phyloP scores from a whole-genome alignment of 768 basidiomycete species.

The Melanogaster broomeanus region DNA sequence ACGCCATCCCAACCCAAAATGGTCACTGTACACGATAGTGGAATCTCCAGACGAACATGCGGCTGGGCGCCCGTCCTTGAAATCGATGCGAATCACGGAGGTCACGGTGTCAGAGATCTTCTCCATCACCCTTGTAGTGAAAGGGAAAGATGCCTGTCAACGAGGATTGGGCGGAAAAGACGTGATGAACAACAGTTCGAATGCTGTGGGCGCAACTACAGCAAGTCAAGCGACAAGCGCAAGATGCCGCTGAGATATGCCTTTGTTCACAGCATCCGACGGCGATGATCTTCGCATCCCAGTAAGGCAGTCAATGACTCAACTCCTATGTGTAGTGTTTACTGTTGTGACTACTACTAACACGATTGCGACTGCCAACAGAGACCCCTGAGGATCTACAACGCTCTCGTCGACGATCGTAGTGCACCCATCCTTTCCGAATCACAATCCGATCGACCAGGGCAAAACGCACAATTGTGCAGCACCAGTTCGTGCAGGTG shows the following conservation, averaged over 20 bases:
- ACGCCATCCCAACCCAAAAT: constrained; percentile 31
- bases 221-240: not conserved
- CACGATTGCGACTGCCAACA: no score
- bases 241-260: no score
- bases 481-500: no score
- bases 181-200: not conserved
- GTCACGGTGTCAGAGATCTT: constrained; percentile 26
- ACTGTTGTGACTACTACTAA: no score
- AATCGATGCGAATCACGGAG: constrained; percentile 24
- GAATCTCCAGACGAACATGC: constrained; percentile 8
- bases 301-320: not conserved
- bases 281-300: constrained; percentile 1
- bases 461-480: no score
- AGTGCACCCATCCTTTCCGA: no score
- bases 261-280: no score
- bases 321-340: no score
- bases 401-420: no score
- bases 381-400: no score
- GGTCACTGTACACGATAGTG: constrained; percentile 23
- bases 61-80: constrained; percentile 20
- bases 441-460: no score
- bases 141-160: not conserved
- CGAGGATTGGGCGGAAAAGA: not conserved
- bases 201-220: not conserved
- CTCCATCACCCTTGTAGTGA: constrained; percentile 10